Evolutionary conservation across 2,329 filamentous ascomycete genomes (phyloP), one percentile per base, ranked within the genome.

Genomic region (Aspergillus sp.): DNA sequence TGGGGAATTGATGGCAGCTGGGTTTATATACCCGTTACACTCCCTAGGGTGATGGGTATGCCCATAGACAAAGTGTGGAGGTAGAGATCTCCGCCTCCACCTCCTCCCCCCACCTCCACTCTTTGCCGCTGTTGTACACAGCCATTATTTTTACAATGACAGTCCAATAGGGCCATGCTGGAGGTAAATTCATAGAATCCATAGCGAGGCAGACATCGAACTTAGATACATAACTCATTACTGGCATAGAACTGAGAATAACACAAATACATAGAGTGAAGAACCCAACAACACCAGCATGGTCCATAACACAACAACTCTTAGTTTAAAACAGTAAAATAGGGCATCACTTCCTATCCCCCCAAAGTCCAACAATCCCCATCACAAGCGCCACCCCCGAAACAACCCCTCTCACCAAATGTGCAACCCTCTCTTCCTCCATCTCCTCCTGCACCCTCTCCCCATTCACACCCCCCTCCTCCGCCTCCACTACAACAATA

Each of bases 341-440:
- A 30, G 12, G 12, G 2, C 5, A 37, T 53, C 44, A 55, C 33
- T 53, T 54, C 15, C 63, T 56, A 62, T 76, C 73, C 1, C 73
- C 73, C 73, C 73, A 76, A 23, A 75, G 65, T 6, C 73, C 73
- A 37, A 76, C 69, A 46, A 76, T 69, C 17, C 67, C 69, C 65
- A 75, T 72, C 2, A 67, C 65, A 48, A 74, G 66, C 2, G 69
- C 73, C 44, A 70, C 39, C 0, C 69, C 72, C 37, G 68, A 64
- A 30, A 74, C 58, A 51, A 64, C 67, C 23, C 65, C 61, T 32
- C 71, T 63, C 9, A 64, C 58, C 37, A 55, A 53, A 52, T 74
- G 69, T 41, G 72, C 53, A 20, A 61, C 63, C 32, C 64, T 62
- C 53, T 75, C 73, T 33, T 58, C 58, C 27, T 64, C 60, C 72